phyloP scores from a whole-genome alignment of 805 yeast genomes.

The Candida railenensis region DNA sequence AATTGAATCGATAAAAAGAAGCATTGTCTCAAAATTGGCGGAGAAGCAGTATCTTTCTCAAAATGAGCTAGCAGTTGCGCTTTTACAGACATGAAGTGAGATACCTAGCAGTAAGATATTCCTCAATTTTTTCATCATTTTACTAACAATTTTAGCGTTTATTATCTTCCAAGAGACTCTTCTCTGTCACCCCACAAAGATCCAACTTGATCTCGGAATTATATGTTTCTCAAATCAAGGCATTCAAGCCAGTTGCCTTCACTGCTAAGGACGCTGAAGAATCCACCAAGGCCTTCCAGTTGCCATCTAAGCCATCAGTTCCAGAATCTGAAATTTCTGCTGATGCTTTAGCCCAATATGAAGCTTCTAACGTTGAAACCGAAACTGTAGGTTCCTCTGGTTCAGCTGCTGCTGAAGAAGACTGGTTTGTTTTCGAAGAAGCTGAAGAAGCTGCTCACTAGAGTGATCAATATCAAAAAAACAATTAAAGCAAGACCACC shows the following conservation, averaged over 20 bases:
- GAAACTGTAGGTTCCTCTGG: slow-evolving; percentile 24
- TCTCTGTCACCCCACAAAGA: slow-evolving; percentile 43
- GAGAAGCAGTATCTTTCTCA: too few species aligned
- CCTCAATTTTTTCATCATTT: too few species aligned
- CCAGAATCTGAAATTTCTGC: slow-evolving; percentile 73
- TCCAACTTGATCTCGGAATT: slow-evolving; percentile 75
- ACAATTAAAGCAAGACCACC: neutral
- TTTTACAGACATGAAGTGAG: too few species aligned
- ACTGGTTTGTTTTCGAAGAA: slow-evolving; percentile 81
- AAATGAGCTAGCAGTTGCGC: too few species aligned
- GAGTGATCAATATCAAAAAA: too few species aligned
- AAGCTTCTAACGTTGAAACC: slow-evolving; percentile 72
- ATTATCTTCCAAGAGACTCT: slow-evolving; percentile 34
- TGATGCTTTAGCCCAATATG: slow-evolving; percentile 69
- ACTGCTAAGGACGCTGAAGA: slow-evolving; percentile 73
- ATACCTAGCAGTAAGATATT: too few species aligned
- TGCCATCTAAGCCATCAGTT: slow-evolving; percentile 73
- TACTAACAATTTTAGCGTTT: slow-evolving; percentile 22
- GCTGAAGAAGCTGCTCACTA: slow-evolving; percentile 56
- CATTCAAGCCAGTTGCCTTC: slow-evolving; percentile 80
- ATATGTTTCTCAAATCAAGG: slow-evolving; percentile 82
- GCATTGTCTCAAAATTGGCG: neutral
- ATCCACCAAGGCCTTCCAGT: slow-evolving; percentile 77
- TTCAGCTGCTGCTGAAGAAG: slow-evolving; percentile 54
- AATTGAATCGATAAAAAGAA: too few species aligned